phyloP scores from a whole-genome alignment of 2,329 filamentous ascomycete genomes.

The Dichotomopilus funicola region DNA sequence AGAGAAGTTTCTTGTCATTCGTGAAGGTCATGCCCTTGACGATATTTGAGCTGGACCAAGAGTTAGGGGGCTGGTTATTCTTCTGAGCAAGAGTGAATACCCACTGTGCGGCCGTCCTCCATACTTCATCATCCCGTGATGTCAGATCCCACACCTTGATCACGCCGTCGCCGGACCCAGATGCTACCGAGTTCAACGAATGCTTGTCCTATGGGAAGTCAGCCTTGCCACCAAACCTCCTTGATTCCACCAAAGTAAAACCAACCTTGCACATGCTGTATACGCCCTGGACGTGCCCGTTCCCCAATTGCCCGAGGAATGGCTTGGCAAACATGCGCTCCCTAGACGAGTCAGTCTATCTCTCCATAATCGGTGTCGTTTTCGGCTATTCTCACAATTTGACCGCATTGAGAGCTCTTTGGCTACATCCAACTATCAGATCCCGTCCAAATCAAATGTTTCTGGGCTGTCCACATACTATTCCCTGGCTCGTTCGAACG shows the following conservation, averaged over 20 bases:
- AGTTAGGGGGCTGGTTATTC: not conserved
- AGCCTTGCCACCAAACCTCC: not conserved
- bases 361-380: too few species aligned
- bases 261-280: constrained; percentile 64
- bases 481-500: constrained; percentile 26
- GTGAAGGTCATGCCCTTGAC: constrained; percentile 92
- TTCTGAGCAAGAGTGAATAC: not conserved
- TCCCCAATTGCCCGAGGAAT: constrained; percentile 79
- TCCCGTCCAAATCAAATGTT: not conserved
- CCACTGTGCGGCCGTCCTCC: constrained; percentile 66
- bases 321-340: constrained; percentile 47
- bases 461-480: constrained; percentile 18
- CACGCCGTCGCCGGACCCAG: constrained; percentile 83
- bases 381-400: constrained; percentile 20
- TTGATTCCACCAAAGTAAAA: not conserved
- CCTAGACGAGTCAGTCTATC: constrained; percentile 25
- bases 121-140: constrained; percentile 58
- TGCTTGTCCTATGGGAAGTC: constrained; percentile 50
- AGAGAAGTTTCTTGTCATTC: constrained; percentile 73
- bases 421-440: constrained; percentile 16
- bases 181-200: constrained; percentile 67
- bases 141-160: constrained; percentile 67
- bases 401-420: constrained; percentile 26
- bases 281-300: constrained; percentile 86
- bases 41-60: constrained; percentile 58